phyloP scores from a whole-genome alignment of 108 stramenopile genomes.

The Nitzschia sp. region DNA sequence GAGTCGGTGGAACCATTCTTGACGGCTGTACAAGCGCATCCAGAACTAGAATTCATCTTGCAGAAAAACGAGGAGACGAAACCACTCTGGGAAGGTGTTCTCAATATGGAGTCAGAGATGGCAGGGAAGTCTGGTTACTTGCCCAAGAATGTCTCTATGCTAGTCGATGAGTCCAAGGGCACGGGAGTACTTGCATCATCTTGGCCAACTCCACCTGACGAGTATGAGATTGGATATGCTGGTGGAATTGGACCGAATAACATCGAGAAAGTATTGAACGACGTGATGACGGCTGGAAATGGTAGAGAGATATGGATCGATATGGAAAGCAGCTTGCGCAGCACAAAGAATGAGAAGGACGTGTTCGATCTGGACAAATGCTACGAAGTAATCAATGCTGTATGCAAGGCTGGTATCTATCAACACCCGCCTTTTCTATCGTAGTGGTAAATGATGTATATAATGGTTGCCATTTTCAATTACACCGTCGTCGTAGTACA shows the following conservation, averaged over 20 bases:
- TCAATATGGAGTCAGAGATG: slow-evolving; percentile 18
- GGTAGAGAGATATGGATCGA: slow-evolving; percentile 78
- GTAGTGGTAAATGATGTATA: too few species aligned
- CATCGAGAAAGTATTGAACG: slow-evolving; percentile 55
- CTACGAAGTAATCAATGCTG: slow-evolving; percentile 60
- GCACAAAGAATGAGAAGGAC: slow-evolving; percentile 61
- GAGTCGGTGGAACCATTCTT: slow-evolving; percentile 54
- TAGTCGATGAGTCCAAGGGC: slow-evolving; percentile 86
- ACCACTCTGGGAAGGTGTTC: slow-evolving; percentile 78
- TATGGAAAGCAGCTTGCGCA: slow-evolving; percentile 87
- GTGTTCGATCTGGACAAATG: slow-evolving; percentile 83
- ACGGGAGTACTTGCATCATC: slow-evolving; percentile 61
- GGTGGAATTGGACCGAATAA: slow-evolving; percentile 90
- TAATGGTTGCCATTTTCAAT: too few species aligned
- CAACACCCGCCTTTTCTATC: slow-evolving; percentile 49
- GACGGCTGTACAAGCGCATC: slow-evolving; percentile 38
- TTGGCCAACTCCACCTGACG: slow-evolving; percentile 44
- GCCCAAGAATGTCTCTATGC: slow-evolving; percentile 72
- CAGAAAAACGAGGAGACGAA: slow-evolving; percentile 91
- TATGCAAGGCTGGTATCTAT: slow-evolving; percentile 52
- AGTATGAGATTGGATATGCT: slow-evolving; percentile 72
- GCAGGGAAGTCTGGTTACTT: slow-evolving; percentile 14
- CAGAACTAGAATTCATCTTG: slow-evolving; percentile 86
- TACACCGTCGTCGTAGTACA: too few species aligned
- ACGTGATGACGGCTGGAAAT: slow-evolving; percentile 45